A percentile compares a stretch with the other conserved stretches of the same genome.
Conservation (phyloP, 1,284 basidiomycete genomes). For the Vanrija sp. region DNA sequence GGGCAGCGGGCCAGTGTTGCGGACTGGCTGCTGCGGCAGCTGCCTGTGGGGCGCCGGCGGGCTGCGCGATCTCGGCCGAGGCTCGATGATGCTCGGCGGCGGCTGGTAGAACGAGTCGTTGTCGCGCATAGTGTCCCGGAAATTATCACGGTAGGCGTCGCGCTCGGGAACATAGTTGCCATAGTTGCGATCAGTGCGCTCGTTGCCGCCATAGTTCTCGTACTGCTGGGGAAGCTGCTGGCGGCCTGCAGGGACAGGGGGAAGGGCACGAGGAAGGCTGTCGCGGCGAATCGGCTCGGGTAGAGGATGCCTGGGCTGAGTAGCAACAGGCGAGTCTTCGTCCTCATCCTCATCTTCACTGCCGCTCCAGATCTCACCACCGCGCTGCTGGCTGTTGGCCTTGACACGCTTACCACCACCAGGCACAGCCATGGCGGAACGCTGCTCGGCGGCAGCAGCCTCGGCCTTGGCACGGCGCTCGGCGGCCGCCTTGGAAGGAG, state of each 20-base stretch:
- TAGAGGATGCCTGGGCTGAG: not conserved
- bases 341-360: slow-evolving; percentile 61
- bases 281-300: slow-evolving; percentile 2
- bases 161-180: too few relatives aligned
- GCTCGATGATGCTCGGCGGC: too few relatives aligned
- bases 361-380: not conserved
- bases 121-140: not conserved
- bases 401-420: slow-evolving; percentile 31
- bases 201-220: not conserved
- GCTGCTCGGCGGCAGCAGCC: slow-evolving; percentile 60
- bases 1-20: slow-evolving; percentile 45
- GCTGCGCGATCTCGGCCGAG: slow-evolving; percentile 10
- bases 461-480: slow-evolving; percentile 76
- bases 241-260: slow-evolving; percentile 16
- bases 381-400: not conserved
- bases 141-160: not conserved
- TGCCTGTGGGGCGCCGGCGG: slow-evolving; percentile 16
- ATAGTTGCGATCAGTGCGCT: too few relatives aligned
- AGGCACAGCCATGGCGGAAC: slow-evolving; percentile 54
- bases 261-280: slow-evolving; percentile 20
- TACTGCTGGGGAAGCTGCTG: not conserved
- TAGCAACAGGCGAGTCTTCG: slow-evolving; percentile 25
- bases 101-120: too few relatives aligned
- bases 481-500: slow-evolving; percentile 70
- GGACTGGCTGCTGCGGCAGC: slow-evolving; percentile 11